These are phyloP conservation scores for Exidia glandulosa DNA, from an alignment of 768 basidiomycete species.

Conservation along the genomic window DNA sequence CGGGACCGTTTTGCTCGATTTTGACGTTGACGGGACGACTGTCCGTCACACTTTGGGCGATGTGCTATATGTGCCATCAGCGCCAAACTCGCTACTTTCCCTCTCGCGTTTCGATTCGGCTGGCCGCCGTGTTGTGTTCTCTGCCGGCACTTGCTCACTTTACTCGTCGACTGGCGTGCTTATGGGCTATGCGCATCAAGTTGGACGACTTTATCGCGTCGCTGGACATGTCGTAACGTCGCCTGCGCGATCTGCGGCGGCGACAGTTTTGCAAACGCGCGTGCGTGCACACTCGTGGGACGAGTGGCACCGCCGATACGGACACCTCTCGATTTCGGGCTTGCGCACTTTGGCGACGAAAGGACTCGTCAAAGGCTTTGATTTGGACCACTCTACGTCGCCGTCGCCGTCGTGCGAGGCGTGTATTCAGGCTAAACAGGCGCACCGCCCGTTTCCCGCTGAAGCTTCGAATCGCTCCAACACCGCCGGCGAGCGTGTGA, in stretches of 20 bases:
- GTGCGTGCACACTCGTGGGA: not conserved
- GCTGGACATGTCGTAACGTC: not conserved
- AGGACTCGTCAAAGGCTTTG: not conserved
- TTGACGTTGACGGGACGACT: too few relatives aligned
- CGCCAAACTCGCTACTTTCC: too few relatives aligned
- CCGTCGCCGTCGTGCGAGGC: not conserved
- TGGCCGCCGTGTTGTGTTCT: not conserved
- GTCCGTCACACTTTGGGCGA: too few relatives aligned
- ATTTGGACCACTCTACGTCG: not conserved
- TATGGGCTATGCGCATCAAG: too few relatives aligned
- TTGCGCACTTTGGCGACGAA: not conserved
- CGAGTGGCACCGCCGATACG: not conserved
- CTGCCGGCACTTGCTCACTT: not conserved
- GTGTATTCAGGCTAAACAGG: constrained; percentile 6
- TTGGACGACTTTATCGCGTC: not conserved
- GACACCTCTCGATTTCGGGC: not conserved
- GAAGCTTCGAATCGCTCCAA: constrained; percentile 1
- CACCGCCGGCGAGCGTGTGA: constrained; percentile 9
- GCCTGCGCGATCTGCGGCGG: not conserved
- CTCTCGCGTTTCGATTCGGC: not conserved
- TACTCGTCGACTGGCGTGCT: too few relatives aligned
- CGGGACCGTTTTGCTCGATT: too few relatives aligned
- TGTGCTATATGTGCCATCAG: too few relatives aligned
- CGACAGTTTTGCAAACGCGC: not conserved
- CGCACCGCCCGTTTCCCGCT: constrained; percentile 7